These are phyloP conservation scores for Penicillium sp. DNA, from an alignment of 2,329 filamentous ascomycete species.

Conservation along the genomic window DNA sequence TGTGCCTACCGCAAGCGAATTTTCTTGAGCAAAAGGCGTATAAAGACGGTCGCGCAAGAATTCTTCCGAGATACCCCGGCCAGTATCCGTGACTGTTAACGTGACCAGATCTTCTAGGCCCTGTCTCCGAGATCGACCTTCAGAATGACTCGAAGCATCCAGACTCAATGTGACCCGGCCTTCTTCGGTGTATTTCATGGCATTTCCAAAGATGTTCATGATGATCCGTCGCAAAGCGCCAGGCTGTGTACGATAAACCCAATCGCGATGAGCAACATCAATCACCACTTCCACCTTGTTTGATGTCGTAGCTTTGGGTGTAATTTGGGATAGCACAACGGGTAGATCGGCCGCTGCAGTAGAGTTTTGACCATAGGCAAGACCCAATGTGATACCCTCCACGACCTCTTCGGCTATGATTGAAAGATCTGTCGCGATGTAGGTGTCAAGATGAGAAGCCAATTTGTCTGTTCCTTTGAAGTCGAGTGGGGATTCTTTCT, in stretches of 20 bases:
- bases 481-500: slow-evolving; percentile 26
- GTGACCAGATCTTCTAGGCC: slow-evolving; percentile 35
- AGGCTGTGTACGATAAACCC: slow-evolving; percentile 56
- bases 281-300: slow-evolving; percentile 49
- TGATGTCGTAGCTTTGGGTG: slow-evolving; percentile 4
- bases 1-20: slow-evolving; percentile 51
- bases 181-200: slow-evolving; percentile 59
- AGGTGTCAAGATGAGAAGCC: slow-evolving; percentile 34
- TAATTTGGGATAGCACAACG: slow-evolving; percentile 17
- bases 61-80: slow-evolving; percentile 62
- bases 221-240: slow-evolving; percentile 56
- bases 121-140: slow-evolving; percentile 31
- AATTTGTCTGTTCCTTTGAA: slow-evolving; percentile 30
- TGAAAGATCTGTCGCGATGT: slow-evolving; percentile 43
- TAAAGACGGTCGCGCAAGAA: slow-evolving; percentile 62
- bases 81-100: slow-evolving; percentile 60
- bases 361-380: slow-evolving; percentile 40
- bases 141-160: slow-evolving; percentile 27
- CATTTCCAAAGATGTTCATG: slow-evolving; percentile 63
- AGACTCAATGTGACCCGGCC: slow-evolving; percentile 52
- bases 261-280: slow-evolving; percentile 51
- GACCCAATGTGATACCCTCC: slow-evolving; percentile 54
- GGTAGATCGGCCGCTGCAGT: slow-evolving; percentile 25
- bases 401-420: slow-evolving; percentile 54
- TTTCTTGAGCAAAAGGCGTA: slow-evolving; percentile 59